Evolutionary conservation across 148 eudicot species (phyloP).

Genomic region (Cornus suecica): DNA sequence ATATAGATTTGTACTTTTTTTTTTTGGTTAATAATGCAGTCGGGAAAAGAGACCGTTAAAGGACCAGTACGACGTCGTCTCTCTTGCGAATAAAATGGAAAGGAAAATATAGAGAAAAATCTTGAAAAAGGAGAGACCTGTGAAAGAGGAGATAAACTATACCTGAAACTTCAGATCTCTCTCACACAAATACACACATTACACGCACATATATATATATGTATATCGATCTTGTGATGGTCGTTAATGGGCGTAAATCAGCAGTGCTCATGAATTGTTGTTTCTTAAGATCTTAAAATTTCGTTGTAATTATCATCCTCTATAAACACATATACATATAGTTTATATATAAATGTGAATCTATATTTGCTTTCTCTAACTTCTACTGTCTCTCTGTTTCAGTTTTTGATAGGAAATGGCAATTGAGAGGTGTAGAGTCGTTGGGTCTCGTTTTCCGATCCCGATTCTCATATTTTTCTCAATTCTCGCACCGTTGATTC

Average conservation of each 20-base stretch:
- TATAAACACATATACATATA: not conserved
- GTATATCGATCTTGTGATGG: not conserved
- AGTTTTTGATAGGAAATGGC: slow-evolving; percentile 39
- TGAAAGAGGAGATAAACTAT: no score
- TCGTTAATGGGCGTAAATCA: not conserved
- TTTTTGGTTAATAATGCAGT: no score
- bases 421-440: slow-evolving; percentile 43
- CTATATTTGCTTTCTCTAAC: not conserved
- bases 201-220: no score
- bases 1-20: no score
- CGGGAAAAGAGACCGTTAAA: no score
- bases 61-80: no score
- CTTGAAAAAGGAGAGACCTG: no score
- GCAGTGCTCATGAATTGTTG: not conserved
- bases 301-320: not conserved
- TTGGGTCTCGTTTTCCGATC: slow-evolving; percentile 43
- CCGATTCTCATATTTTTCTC: slow-evolving; percentile 40
- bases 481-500: slow-evolving; percentile 45
- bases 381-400: not conserved
- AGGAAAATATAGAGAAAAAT: no score
- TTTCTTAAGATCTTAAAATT: not conserved
- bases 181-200: not conserved
- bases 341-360: not conserved
- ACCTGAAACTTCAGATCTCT: not conserved
- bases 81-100: no score